These are phyloP conservation scores for Otatea glauca DNA, from an alignment of 176 grass and related monocot genomes.

Conservation along the genomic window DNA sequence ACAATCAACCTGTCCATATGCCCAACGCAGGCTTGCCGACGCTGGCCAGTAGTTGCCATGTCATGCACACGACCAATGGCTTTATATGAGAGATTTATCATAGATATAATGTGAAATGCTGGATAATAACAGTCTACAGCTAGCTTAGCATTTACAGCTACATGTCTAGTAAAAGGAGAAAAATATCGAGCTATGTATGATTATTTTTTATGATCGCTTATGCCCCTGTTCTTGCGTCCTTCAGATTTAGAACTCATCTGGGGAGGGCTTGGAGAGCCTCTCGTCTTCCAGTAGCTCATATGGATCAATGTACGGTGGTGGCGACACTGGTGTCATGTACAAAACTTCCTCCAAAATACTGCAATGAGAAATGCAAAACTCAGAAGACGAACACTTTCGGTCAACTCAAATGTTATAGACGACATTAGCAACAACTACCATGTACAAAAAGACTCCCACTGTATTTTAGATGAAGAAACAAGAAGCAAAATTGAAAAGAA, in stretches of 20 bases:
- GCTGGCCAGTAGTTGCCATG: no score
- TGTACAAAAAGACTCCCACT: no score
- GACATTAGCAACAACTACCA: no score
- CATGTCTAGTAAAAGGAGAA: conserved; percentile 15
- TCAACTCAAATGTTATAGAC: neutral
- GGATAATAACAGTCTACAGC: conserved; percentile 47
- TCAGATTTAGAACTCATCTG: conserved; percentile 50
- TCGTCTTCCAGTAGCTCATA: conserved; percentile 87
- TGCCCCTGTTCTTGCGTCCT: neutral
- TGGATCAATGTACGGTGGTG: conserved; percentile 67
- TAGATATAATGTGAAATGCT: neutral
- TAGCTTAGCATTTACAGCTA: conserved; percentile 55
- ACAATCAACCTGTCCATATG: no score
- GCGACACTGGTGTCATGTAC: conserved; percentile 58
- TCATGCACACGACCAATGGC: neutral
- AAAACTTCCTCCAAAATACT: conserved; percentile 83
- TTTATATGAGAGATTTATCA: neutral
- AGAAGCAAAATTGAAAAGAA: no score
- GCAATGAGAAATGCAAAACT: conserved; percentile 38
- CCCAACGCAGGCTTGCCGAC: no score
- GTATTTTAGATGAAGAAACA: no score
- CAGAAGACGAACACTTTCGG: neutral
- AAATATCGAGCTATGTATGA: conserved; percentile 36
- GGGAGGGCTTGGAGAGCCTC: conserved; percentile 59
- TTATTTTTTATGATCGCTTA: neutral